Base-by-base conservation (phyloP, 2,329 filamentous ascomycete species). In the Exserohilum turcica region DNA sequence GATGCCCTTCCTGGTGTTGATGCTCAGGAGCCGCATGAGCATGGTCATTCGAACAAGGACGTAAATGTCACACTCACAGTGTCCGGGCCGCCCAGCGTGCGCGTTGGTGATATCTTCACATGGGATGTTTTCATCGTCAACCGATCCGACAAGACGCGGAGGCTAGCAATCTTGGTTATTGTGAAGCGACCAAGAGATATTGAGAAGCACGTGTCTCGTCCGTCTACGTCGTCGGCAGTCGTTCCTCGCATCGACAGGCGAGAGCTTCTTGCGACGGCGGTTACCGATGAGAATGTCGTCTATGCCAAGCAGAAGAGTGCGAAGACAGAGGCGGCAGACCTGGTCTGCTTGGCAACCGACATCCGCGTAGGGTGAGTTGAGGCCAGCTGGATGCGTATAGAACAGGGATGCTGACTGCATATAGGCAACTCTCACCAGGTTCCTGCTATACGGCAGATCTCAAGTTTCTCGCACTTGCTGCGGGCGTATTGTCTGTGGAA, bases 81-180 rank as follows among this genome's bases (percentile, higher is more conserved):
- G 67, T 84, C 82, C 5, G 86, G 83, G 0, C 88, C 88, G 10
- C 66, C 74, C 18, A 78, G 81, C 47, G 79, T 90, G 19, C 80
- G 78, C 52, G 82, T 86, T 0, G 88, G 88, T 32, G 81, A 89
- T 39, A 79, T 86, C 43, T 92, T 94, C 70, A 78, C 79, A 35
- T 91, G 90, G 86, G 83, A 82, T 29, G 81, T 92, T 13, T 89
- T 91, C 66, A 86, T 92, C 32, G 87, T 91, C 59, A 94, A 93
- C 72, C 84, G 87, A 43, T 85, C 83, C 40, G 76, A 78, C 35
- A 81, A 75, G 43, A 75, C 83, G 2, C 84, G 89, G 44, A 90
- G 90, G 66, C 80, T 94, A 32, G 88, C 88, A 21, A 79, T 93
- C 16, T 74, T 89, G 21, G 84, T 85, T 4, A 79, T 91, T 3